A percentile compares a stretch with the other conserved stretches of the same genome.
Conservation (phyloP, 805 yeast species). For the Candida piceae region DNA sequence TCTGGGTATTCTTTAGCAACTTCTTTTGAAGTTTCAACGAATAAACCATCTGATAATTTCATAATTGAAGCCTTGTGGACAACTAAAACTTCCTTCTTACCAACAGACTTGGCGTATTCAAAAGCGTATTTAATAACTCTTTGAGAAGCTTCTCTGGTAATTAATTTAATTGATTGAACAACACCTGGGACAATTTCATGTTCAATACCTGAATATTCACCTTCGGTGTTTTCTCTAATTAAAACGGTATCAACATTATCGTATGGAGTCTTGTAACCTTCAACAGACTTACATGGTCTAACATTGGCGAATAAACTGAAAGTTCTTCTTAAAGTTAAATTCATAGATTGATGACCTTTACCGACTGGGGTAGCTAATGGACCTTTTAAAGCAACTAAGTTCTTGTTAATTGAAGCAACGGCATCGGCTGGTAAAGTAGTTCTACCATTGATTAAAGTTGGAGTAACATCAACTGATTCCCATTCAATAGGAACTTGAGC, state of each 20-base stretch:
- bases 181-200: conserved; percentile 98
- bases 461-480: conserved; percentile 96
- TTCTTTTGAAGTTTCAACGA: conserved; percentile 86
- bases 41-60: conserved; percentile 97
- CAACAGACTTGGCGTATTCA: conserved; percentile 87
- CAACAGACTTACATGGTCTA: conserved; percentile 91
- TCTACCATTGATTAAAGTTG: conserved; percentile 83
- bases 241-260: conserved; percentile 87
- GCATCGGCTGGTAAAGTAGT: conserved; percentile 92
- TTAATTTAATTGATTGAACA: conserved; percentile 94
- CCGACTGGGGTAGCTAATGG: conserved; percentile 99
- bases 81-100: conserved; percentile 83
- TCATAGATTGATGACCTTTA: conserved; percentile 96
- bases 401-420: conserved; percentile 85
- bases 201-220: conserved; percentile 99
- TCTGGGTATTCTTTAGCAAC: conserved; percentile 90
- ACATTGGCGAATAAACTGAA: conserved; percentile 95
- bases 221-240: conserved; percentile 99
- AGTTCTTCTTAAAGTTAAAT: conserved; percentile 95
- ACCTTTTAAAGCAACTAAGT: conserved; percentile 95
- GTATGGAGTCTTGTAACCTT: conserved; percentile 90
- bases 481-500: conserved; percentile 95
- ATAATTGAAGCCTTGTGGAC: conserved; percentile 98
- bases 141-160: conserved; percentile 94
- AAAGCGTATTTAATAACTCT: conserved; percentile 95